Conservation (phyloP, 1,139 yeast genomes). For the Candida tropicalis region DNA sequence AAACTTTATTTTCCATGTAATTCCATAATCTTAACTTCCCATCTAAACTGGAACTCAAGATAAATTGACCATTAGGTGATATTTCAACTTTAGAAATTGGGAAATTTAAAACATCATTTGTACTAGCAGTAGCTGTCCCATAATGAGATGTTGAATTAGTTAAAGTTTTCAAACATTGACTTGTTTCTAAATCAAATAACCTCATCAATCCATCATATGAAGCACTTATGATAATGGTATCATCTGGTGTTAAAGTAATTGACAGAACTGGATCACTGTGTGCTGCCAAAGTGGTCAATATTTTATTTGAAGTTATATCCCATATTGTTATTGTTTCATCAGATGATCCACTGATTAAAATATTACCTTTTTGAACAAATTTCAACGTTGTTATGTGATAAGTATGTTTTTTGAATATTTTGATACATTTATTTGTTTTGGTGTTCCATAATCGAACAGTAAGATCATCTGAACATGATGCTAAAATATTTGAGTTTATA, state of each 20-base stretch:
- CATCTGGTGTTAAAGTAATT: constrained; percentile 74
- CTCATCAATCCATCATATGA: constrained; percentile 91
- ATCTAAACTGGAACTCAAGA: constrained; percentile 80
- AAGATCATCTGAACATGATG: constrained; percentile 86
- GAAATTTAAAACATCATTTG: constrained; percentile 48
- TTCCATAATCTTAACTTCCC: constrained; percentile 83
- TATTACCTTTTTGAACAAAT: constrained; percentile 75
- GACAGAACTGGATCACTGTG: constrained; percentile 91
- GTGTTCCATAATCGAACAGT: constrained; percentile 73
- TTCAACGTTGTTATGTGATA: constrained; percentile 77
- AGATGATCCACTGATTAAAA: constrained; percentile 79
- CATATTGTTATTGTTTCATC: constrained; percentile 92
- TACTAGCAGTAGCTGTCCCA: constrained; percentile 62
- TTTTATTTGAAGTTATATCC: constrained; percentile 76
- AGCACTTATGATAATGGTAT: constrained; percentile 82
- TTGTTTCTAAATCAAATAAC: constrained; percentile 83
- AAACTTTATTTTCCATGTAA: constrained; percentile 73
- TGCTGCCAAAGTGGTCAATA: constrained; percentile 83
- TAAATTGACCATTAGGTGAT: constrained; percentile 81
- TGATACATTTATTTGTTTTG: constrained; percentile 51
- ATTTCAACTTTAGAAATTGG: constrained; percentile 77
- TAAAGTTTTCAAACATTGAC: constrained; percentile 88
- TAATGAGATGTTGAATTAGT: constrained; percentile 67
- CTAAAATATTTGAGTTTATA: constrained; percentile 65
- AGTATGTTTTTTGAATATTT: constrained; percentile 76